These are phyloP conservation scores for Beauveria brongniartii DNA, from an alignment of 2,329 filamentous ascomycete genomes.

Conservation along the genomic window DNA sequence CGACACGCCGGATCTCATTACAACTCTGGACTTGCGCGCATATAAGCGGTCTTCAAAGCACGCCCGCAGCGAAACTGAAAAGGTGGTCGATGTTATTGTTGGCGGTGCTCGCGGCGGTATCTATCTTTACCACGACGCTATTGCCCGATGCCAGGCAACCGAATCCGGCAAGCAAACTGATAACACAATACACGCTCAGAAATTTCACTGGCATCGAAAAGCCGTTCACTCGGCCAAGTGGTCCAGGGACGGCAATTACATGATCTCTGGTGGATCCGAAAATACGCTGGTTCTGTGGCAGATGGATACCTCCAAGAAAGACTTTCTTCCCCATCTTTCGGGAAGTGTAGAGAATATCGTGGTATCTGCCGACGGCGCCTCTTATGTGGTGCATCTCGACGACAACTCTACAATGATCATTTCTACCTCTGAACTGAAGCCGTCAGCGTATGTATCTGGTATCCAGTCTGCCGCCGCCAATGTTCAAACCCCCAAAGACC, in stretches of 20 bases:
- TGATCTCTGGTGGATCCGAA: conserved; percentile 88
- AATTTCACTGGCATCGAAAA: conserved; percentile 85
- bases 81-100: conserved; percentile 63
- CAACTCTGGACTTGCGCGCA: conserved; percentile 56
- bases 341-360: conserved; percentile 78
- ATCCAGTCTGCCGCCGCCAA: conserved; percentile 59
- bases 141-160: conserved; percentile 46
- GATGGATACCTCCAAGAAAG: conserved; percentile 72
- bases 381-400: conserved; percentile 76
- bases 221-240: conserved; percentile 80
- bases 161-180: conserved; percentile 31
- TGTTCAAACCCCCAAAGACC: conserved; percentile 41
- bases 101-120: conserved; percentile 72
- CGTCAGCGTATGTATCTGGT: conserved; percentile 75
- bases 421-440: conserved; percentile 81
- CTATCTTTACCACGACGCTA: conserved; percentile 70
- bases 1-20: conserved; percentile 55
- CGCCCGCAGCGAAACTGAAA: conserved; percentile 20
- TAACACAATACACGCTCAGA: conserved; percentile 50
- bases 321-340: conserved; percentile 84
- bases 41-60: conserved; percentile 18
- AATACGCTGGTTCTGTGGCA: conserved; percentile 90
- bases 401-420: conserved; percentile 90
- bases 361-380: conserved; percentile 69
- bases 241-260: conserved; percentile 92